Evolutionary conservation across 129 eudicot genomes (phyloP).

Genomic region (Dittrichia graveolens): DNA sequence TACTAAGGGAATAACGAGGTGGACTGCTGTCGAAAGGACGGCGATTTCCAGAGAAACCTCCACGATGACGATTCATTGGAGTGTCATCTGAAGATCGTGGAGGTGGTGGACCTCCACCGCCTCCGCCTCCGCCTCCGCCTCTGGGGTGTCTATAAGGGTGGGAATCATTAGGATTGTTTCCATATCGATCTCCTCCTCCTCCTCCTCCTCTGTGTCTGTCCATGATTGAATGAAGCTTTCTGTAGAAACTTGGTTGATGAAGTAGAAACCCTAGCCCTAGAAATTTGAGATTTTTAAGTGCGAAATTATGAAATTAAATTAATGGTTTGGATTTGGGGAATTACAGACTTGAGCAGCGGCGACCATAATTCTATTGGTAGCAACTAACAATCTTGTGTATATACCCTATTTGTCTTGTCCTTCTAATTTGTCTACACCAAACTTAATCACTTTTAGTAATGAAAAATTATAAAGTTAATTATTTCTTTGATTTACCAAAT

Average conservation of each 20-base stretch:
- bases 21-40: conserved; percentile 57
- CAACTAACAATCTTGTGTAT: conserved; percentile 10
- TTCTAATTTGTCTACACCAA: neutral
- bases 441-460: too few relatives aligned
- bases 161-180: conserved; percentile 45
- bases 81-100: conserved; percentile 41
- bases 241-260: neutral
- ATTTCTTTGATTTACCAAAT: too few relatives aligned
- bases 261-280: conserved; percentile 55
- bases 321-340: conserved; percentile 12
- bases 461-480: too few relatives aligned
- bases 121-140: conserved; percentile 42
- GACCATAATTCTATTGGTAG: conserved; percentile 24
- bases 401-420: conserved; percentile 4
- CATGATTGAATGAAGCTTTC: conserved; percentile 28
- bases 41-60: conserved; percentile 50
- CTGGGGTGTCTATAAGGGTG: conserved; percentile 48
- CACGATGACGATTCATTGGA: conserved; percentile 41
- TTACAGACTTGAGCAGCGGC: conserved; percentile 18
- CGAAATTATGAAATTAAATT: conserved; percentile 7
- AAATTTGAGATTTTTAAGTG: conserved; percentile 14
- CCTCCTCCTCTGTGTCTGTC: conserved; percentile 56
- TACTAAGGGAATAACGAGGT: conserved; percentile 46
- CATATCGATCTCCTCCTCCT: conserved; percentile 53
- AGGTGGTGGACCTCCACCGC: conserved; percentile 34